Base-by-base conservation (phyloP, 441 rosid genomes). In the Gossypium davidsonii region DNA sequence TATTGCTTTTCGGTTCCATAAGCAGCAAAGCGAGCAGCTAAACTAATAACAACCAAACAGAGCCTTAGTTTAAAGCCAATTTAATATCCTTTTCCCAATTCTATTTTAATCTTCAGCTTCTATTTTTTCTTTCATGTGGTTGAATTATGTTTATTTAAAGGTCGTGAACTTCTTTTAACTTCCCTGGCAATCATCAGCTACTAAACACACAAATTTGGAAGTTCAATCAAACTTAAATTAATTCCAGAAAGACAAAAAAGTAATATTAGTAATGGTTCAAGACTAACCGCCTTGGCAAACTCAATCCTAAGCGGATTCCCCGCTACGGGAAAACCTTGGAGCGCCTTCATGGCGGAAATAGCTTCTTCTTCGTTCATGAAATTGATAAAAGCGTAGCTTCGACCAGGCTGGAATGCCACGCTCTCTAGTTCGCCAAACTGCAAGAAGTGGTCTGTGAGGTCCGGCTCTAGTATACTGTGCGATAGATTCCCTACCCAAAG, bases 231-330 rank as follows among this genome's bases (percentile, higher is more conserved):
- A 72, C 58, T 51, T 65, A 68, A 73, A 72, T 68, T 77, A 15
- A 74, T 73, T 70, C 66, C 76, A 55, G 28, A 51, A 28, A 34
- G 18, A 58, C 59, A 61, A 75, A 58, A 58, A 42, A 62, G 77
- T 72, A 71, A 78, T 20, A 66, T 28, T 81, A 82, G 78, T 75
- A 77, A 68, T 73, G 73, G 68, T 79, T 78, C 84, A 82, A 77
- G 66, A 94, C 99, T 94, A 91, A 94, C 98, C 97, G 96, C 91
- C 96, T 94, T 94, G 44, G 98, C 91, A 86, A 90, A 94, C 86
- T 94, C 98, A 80, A 94, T 88, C 81, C 89, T 89, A 81, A 94
- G 96, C 56, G 94, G 91, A 74, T 84, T 92, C 78, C 93, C 97
- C n/a, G 87, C 85, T 53, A 94, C 83, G 60, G 91, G 85, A 74